Evolutionary conservation across 129 eudicot species (phyloP), one percentile per base, ranked within the genome.

Genomic region (Flaveria linearis): DNA sequence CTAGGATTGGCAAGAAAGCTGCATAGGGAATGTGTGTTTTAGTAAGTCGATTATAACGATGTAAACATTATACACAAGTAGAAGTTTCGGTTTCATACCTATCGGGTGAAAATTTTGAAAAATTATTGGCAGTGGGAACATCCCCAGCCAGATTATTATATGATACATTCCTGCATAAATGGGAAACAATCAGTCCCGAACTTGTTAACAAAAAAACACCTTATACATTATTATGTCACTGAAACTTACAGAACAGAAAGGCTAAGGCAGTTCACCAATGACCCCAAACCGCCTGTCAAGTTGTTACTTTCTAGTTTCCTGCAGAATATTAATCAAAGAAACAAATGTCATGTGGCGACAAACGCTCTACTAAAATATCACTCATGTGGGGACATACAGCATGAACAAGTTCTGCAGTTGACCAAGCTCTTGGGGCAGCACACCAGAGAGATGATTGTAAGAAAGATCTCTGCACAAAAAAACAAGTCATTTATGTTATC

Each of bases 371-470:
- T 11, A 57, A 26, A 58, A 0, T 14, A 56, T 20, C 0, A 33
- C 17, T 69, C 36, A 0, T 69, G 43, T 43, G 74, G 33, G 28
- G 30, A 83, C 96, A 82, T 87, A 95, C 99, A 95, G 82, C 84
- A 86, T 82, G 87, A 86, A 91, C 42, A 95, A 66, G 75, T 87
- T 95, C 79, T 91, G 97, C 65, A 95, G 96, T 88, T 95, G 99
- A 65, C 92, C 86, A 41, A 95, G 90, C 78, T 95, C 97, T 33
- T 72, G 82, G 12, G 99, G 99, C 69, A 95, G 80, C 18, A 84
- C 73, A 68, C 99, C 96, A 23, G 96, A 82, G 55, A 95, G 90
- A 76, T 77, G 90, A 72, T 95, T 95, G 63, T 84, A 82, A 26
- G 99, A 89, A 73, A 95, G 87, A 80, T 95, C 99, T 60, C 99